Evolutionary conservation across 1,139 yeast genomes (phyloP).

Genomic region (Candida pseudoviswanathii): DNA sequence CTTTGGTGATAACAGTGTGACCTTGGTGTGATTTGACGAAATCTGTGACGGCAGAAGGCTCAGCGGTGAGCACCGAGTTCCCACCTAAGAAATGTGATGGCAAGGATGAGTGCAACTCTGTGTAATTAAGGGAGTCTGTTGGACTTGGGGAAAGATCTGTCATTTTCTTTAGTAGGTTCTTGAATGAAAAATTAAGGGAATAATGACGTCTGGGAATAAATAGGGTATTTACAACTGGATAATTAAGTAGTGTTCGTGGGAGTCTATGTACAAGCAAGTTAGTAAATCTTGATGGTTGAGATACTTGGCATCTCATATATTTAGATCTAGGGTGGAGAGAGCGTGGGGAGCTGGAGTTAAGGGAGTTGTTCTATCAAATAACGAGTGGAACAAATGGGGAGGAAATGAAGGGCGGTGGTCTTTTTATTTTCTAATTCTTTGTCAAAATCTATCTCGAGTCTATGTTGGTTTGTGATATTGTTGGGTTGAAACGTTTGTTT

Average conservation of each 20-base stretch:
- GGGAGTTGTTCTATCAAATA: background rate
- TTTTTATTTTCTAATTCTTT: background rate
- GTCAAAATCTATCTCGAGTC: no score
- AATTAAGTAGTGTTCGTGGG: slow-evolving; percentile 3
- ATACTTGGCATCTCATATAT: slow-evolving; percentile 11
- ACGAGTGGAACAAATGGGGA: background rate
- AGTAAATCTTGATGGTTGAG: slow-evolving; percentile 3
- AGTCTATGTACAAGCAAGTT: slow-evolving; percentile 11
- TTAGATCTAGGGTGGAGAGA: background rate
- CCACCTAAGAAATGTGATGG: slow-evolving; percentile 80
- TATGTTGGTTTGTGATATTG: slow-evolving; percentile 1
- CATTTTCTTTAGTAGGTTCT: slow-evolving; percentile 8
- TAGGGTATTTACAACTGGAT: slow-evolving; percentile 5
- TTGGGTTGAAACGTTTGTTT: background rate
- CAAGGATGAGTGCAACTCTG: slow-evolving; percentile 41
- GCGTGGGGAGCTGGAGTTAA: background rate
- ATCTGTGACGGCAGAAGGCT: slow-evolving; percentile 72
- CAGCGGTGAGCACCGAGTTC: slow-evolving; percentile 73
- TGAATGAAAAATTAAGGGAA: slow-evolving; percentile 4
- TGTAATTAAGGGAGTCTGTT: slow-evolving; percentile 25
- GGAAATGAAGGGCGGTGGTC: no score
- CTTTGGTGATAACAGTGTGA: slow-evolving; percentile 89
- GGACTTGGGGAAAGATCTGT: slow-evolving; percentile 13
- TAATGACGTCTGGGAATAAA: slow-evolving; percentile 1
- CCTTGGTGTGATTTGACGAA: slow-evolving; percentile 88